Base-by-base conservation (phyloP, 345 rosid species). In the Pseudoturritis turrita region DNA sequence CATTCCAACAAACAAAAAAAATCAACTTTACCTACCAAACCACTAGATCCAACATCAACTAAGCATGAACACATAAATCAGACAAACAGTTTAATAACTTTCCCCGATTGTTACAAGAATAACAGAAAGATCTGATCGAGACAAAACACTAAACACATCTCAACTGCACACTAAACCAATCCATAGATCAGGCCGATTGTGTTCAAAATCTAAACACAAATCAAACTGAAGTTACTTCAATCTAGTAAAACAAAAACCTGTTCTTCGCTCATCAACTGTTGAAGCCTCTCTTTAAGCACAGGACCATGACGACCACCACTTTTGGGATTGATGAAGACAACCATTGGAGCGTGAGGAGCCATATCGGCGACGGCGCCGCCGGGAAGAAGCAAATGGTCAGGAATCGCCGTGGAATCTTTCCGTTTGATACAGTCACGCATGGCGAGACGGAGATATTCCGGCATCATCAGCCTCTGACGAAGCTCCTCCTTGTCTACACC, bases 271-370 rank as follows among this genome's bases (percentile, higher is more conserved):
- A 96, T 88, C 52, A 96, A 78, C 66, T 87, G 84, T 79, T 83
- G 87, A 39, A 96, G 90, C 64, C 97, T 83, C 61, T 76, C 81
- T 81, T 83, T 88, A 56, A 96, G 96, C 56, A 83, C 89, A 7
- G 95, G 96, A 0, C 97, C 98, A 35, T 85, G 81, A 7, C 97
- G 85, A 46, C 99, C 98, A 22, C 99, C 99, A 57, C 98, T 88
- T 13, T 77, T 83, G 19, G 96, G 79, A 62, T 96, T 96, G 43
- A 96, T 80, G 29, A 96, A 96, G 4, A 96, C 92, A 15, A 90
- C 82, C 83, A 96, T 65, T 2, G 98, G 99, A 0, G 89, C 80
- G 22, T 82, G 89, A 18, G 98, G 95, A 6, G 84, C 81, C 81
- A 78, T 73, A 23, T 71, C 77, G 6, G 77, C 80, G 41, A 65